Percentiles rank a stretch among this genome's conserved stretches.
Conservation (phyloP, 2,329 filamentous ascomycete species). For the Huntiella abstrusa region DNA sequence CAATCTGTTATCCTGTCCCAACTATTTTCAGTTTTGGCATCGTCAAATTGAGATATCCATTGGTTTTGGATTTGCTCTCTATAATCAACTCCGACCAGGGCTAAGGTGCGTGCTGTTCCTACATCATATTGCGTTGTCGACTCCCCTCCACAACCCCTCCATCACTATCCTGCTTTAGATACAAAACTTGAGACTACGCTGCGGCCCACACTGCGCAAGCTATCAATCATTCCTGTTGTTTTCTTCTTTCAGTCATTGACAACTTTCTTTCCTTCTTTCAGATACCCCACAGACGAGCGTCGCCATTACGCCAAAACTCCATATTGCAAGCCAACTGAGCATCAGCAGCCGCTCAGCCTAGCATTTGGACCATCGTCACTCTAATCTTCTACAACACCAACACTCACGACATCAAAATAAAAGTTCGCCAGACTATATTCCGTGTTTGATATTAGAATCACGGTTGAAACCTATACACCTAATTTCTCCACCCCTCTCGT, state of each 20-base stretch:
- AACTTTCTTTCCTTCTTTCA: slow-evolving; percentile 2
- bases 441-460: background rate
- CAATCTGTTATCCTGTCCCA: too few relatives aligned
- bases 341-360: slow-evolving; percentile 6
- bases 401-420: too few relatives aligned
- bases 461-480: background rate
- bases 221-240: slow-evolving; percentile 5
- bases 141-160: slow-evolving; percentile 4
- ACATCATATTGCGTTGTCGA: too few relatives aligned
- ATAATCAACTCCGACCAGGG: too few relatives aligned
- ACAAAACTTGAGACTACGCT: slow-evolving; percentile 10
- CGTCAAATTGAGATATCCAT: too few relatives aligned
- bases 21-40: too few relatives aligned
- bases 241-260: slow-evolving; percentile 5
- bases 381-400: background rate
- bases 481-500: slow-evolving; percentile 1
- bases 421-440: too few relatives aligned
- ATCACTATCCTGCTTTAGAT: background rate
- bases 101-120: too few relatives aligned
- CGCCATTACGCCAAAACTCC: background rate
- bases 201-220: background rate
- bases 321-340: background rate
- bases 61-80: too few relatives aligned
- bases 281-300: slow-evolving; percentile 9
- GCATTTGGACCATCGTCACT: background rate